Evolutionary conservation across 352 stramenopile genomes (phyloP).

Genomic region (Pythium plurisporium): DNA sequence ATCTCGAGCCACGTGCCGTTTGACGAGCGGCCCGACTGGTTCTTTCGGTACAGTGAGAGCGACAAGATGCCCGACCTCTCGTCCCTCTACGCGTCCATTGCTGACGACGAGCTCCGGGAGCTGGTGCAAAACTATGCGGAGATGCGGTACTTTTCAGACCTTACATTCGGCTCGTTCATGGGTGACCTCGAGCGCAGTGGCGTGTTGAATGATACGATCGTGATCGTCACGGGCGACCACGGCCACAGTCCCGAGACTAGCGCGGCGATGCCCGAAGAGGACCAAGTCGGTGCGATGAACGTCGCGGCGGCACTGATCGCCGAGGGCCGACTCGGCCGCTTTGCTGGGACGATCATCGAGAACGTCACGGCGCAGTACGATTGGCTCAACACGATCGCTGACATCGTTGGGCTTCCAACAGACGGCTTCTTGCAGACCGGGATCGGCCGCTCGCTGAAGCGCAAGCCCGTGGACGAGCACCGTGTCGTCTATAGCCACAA

Average conservation of each 20-base stretch:
- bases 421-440: constrained; percentile 50
- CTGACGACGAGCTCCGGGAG: constrained; percentile 34
- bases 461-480: constrained; percentile 24
- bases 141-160: constrained; percentile 64
- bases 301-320: constrained; percentile 54
- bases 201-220: constrained; percentile 64
- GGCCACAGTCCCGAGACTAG: constrained; percentile 49
- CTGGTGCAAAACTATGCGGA: constrained; percentile 54
- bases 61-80: constrained; percentile 36
- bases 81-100: constrained; percentile 29
- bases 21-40: constrained; percentile 57
- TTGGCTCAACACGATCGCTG: constrained; percentile 58
- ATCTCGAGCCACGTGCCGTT: constrained; percentile 74
- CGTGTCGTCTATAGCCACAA: constrained; percentile 55
- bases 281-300: constrained; percentile 40
- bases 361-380: constrained; percentile 49
- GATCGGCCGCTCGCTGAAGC: constrained; percentile 57
- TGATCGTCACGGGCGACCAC: constrained; percentile 61
- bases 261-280: constrained; percentile 39
- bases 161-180: constrained; percentile 58
- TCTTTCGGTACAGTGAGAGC: constrained; percentile 33
- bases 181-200: constrained; percentile 41
- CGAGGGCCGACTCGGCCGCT: constrained; percentile 36
- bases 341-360: constrained; percentile 36
- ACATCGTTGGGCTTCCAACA: constrained; percentile 52